Percentiles rank a stretch among this genome's conserved stretches.
These are phyloP conservation scores for Coemansia sp. DNA, from an alignment of 192 early-diverging fungal species.

Conservation along the genomic window DNA sequence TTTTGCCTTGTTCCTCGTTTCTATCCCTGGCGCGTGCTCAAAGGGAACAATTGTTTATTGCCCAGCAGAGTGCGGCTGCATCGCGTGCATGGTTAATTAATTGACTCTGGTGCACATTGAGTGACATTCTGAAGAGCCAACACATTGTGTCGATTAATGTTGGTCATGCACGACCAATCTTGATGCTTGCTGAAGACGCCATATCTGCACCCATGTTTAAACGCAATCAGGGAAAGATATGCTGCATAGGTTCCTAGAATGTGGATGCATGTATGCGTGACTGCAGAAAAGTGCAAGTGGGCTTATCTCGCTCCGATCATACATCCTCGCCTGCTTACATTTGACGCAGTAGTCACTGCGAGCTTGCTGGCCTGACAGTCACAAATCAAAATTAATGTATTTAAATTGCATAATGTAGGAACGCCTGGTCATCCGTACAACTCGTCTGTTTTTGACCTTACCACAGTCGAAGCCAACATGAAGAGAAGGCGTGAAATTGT, in stretches of 20 bases:
- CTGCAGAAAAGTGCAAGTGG: background rate
- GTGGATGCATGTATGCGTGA: too few species aligned
- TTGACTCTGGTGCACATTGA: constrained; percentile 2
- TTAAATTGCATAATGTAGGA: constrained; percentile 35
- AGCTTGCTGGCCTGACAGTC: too few species aligned
- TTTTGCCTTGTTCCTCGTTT: background rate
- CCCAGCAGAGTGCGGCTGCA: constrained; percentile 3
- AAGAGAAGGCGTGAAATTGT: constrained; percentile 73
- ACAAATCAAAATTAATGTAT: too few species aligned
- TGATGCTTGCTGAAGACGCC: constrained; percentile 6
- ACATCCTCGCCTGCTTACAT: too few species aligned
- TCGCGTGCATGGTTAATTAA: constrained; percentile 21
- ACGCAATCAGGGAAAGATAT: background rate
- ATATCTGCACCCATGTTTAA: constrained; percentile 17
- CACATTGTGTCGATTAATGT: constrained; percentile 6
- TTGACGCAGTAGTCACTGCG: too few species aligned
- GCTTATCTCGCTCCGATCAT: background rate
- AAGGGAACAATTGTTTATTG: background rate
- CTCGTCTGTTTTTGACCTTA: constrained; percentile 72
- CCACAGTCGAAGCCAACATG: constrained; percentile 91
- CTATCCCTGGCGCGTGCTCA: background rate
- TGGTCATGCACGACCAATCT: constrained; percentile 6
- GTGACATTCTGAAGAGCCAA: background rate
- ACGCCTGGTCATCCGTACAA: constrained; percentile 93
- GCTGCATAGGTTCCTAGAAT: background rate